Evolutionary conservation across 306 rosid species (phyloP), one percentile per base, ranked within the genome.

Genomic region (Quercus agrifolia): DNA sequence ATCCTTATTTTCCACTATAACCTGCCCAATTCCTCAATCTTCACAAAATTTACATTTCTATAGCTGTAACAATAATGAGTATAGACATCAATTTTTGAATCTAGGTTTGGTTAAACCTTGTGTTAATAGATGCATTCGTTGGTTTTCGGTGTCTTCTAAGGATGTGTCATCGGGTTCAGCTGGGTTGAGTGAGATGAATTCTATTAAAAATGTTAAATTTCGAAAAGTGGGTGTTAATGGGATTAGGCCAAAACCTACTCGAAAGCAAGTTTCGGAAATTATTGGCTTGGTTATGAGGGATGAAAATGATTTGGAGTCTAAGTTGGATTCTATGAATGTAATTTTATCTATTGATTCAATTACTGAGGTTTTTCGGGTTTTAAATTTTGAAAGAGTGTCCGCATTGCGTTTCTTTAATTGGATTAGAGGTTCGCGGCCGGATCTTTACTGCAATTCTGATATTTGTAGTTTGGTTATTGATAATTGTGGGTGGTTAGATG

Each of bases 401-500:
- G 94, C 89, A 4, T 80, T 86, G 82, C 52, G 84, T 74, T 87
- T 92, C 68, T 90, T 83, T 78, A 78, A 88, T 67, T 94, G 92
- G 97, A 82, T 91, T 70, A 80, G 44, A 54, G 73, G 1, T 71
- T 84, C 89, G 35, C 77, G 73, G 56, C 74, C 84, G 52, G 71
- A 57, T 18, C 25, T 85, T 80, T 73, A 85, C 71, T 35, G 79
- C 71, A 82, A 85, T 44, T 81, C 85, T 2, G 86, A 88, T 52
- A 56, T 90, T 69, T 89, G 83, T 70, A 77, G 84, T 46, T 81
- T 89, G 86, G 76, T 87, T 80, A 74, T 90, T 79, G 86, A 88
- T 77, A 94, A 94, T 66, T 87, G 89, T 73, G 96, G 96, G 51
- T 51, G 86, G 18, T 82, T 94, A 20, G 88, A 80, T 38, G 85